These are phyloP conservation scores for Epichloe bromicola DNA, from an alignment of 2,329 filamentous ascomycete genomes.

Conservation along the genomic window DNA sequence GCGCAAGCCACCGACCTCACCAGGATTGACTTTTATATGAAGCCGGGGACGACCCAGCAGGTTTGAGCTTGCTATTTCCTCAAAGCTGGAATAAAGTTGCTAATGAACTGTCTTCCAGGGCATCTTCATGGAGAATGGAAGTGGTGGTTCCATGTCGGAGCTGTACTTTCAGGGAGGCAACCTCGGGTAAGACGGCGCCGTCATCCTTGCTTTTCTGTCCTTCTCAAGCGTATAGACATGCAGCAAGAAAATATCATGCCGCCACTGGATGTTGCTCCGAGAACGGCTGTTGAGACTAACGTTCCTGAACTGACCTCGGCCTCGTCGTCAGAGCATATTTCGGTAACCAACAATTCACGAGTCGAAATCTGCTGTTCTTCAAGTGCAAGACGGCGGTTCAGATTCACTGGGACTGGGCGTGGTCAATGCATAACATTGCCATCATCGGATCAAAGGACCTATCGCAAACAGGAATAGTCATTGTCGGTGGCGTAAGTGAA, in stretches of 20 bases:
- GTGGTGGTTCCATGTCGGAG: constrained; percentile 36
- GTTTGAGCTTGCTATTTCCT: constrained; percentile 15
- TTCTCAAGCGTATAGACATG: no score
- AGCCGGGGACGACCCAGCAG: not conserved
- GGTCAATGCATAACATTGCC: constrained; percentile 54
- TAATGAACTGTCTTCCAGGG: constrained; percentile 2
- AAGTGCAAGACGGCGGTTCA: constrained; percentile 51
- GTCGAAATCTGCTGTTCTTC: constrained; percentile 53
- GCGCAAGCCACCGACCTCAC: constrained; percentile 37
- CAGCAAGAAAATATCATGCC: no score
- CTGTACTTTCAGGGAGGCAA: constrained; percentile 45
- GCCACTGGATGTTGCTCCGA: no score
- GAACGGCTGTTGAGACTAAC: not conserved
- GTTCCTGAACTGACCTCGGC: not conserved
- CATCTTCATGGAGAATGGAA: constrained; percentile 21
- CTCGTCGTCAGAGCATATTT: constrained; percentile 9
- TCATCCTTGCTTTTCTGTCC: no score
- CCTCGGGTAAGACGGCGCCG: constrained; percentile 23
- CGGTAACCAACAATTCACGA: constrained; percentile 57
- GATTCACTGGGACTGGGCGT: constrained; percentile 60
- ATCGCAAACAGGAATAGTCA: constrained; percentile 3
- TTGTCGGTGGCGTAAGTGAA: not conserved
- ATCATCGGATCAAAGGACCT: constrained; percentile 4
- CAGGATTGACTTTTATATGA: not conserved
- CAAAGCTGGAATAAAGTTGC: no score